Base-by-base conservation (phyloP, 192 early-diverging fungal genomes). In the Coemansia sp. region DNA sequence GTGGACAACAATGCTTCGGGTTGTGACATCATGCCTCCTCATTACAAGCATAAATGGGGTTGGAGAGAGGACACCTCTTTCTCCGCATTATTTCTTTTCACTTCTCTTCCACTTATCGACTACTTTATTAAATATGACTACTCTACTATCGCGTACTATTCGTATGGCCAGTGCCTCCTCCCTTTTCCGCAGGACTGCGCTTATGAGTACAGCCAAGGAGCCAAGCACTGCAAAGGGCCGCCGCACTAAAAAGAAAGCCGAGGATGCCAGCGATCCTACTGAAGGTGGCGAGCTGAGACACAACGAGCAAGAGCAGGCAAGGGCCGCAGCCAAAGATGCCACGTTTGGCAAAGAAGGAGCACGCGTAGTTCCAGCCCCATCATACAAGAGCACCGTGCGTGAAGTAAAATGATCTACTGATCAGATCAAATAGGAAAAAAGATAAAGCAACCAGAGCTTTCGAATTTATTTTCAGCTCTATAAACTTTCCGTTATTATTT, bases 301-400 rank as follows among this genome's bases (percentile, higher is more conserved):
- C 21, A 40, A 67, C 53, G 74, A 76, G 58, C 32, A 52, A 17
- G 61, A 65, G 7, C 33, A 67, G 33, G 74, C 74, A 3, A 38
- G 19, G 9, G 69, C 70, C 2, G 78, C 78, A 2, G 73, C 63
- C 17, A 17, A 46, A 3, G 68, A 66, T 4, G 68, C 72, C 14
- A 58, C 59, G 11, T 74, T 39, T 26, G 68, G 68, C 63, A 28
- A 70, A 16, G 49, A 58, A 17, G 55, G 55, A 3, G 13, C 30
- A 19, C 68, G 64, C n/a, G 77, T 79, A 3, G 43, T 63, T 3
- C 68, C 69, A 6, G 44, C 68, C 14, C 35, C 76, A 0, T 33
- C 76, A 2, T 6, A 40, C 19, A 70, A 70, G 39, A 64, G 65
- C 28, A 63, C 52, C 4, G 38, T 79, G 33, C 42, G 19, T 32